phyloP scores from a whole-genome alignment of 129 eudicot species.

The carrot (Daucus carota) region DH1_v3.0 NC_030385.2:6957501-6958000 shows the following conservation, averaged over 20 bases:
- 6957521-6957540: neutral
- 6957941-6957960: slow-evolving; percentile 11
- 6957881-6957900: slow-evolving; percentile 75
- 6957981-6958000: neutral
- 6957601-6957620: slow-evolving; percentile 19
- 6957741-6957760: slow-evolving; percentile 58
- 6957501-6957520: neutral
- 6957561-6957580: neutral
- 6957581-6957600: neutral
- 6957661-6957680: slow-evolving; percentile 57
- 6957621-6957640: slow-evolving; percentile 55
- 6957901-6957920: slow-evolving; percentile 64
- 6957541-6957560: neutral
- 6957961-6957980: neutral
- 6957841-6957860: slow-evolving; percentile 53
- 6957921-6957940: slow-evolving; percentile 96
- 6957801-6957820: slow-evolving; percentile 73
- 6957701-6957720: slow-evolving; percentile 57
- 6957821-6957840: slow-evolving; percentile 74
- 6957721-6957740: slow-evolving; percentile 61
- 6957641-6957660: slow-evolving; percentile 58
- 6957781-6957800: slow-evolving; percentile 86
- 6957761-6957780: slow-evolving; percentile 84
- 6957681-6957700: slow-evolving; percentile 84
- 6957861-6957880: slow-evolving; percentile 72